A percentile compares a stretch with the other conserved stretches of the same genome.
Conservation (phyloP, 2,329 filamentous ascomycete species). For the Cladosporium sp. region DNA sequence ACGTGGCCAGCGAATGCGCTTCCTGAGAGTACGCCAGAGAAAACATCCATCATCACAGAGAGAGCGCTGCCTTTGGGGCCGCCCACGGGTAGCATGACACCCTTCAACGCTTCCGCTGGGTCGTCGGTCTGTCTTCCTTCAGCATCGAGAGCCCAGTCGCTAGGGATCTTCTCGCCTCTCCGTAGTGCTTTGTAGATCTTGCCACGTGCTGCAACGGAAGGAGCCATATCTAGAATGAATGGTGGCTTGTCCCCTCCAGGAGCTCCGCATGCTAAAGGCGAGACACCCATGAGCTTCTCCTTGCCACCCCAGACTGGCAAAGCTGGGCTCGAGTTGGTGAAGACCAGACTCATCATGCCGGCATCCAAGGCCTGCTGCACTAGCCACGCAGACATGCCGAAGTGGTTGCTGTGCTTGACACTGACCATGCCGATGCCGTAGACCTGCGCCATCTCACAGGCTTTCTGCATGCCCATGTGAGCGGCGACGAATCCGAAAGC, state of each 20-base stretch:
- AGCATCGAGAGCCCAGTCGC: constrained; percentile 70
- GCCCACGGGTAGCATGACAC: constrained; percentile 82
- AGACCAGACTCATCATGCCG: constrained; percentile 58
- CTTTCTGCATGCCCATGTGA: constrained; percentile 60
- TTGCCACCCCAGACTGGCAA: constrained; percentile 67
- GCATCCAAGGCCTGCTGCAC: constrained; percentile 73
- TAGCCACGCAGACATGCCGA: constrained; percentile 78
- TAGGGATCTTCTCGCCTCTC: constrained; percentile 64
- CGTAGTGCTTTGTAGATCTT: constrained; percentile 69
- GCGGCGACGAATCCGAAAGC: constrained; percentile 73
- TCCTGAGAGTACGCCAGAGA: constrained; percentile 73
- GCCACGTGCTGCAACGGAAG: constrained; percentile 64
- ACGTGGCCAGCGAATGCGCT: constrained; percentile 76
- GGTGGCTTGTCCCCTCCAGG: constrained; percentile 57
- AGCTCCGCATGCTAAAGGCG: constrained; percentile 71
- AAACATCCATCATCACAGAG: constrained; percentile 78
- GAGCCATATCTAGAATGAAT: constrained; percentile 75
- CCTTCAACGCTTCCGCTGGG: constrained; percentile 64
- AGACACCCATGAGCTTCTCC: constrained; percentile 67
- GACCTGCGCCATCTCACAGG: constrained; percentile 60
- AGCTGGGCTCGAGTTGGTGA: constrained; percentile 62
- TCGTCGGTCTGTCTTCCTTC: constrained; percentile 56
- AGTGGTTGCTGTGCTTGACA: constrained; percentile 75
- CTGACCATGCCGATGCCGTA: constrained; percentile 73
- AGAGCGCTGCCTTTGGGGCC: constrained; percentile 76